Evolutionary conservation across 306 rosid genomes (phyloP).

Genomic region (Cicer pinnatifidum): DNA sequence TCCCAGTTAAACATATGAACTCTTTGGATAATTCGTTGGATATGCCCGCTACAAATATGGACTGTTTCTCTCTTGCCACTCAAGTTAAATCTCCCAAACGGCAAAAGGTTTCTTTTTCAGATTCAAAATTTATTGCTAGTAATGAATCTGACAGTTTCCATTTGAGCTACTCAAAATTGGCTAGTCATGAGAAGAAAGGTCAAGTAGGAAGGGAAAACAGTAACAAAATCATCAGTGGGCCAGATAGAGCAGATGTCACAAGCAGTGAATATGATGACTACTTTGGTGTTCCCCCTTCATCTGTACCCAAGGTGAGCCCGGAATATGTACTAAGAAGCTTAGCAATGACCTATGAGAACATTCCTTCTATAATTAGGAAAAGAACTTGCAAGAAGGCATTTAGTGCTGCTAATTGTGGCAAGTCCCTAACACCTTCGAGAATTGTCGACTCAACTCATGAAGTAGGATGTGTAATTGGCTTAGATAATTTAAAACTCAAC

Average conservation of each 20-base stretch:
- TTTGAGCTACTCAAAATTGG: slow-evolving; percentile 24
- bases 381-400: slow-evolving; percentile 42
- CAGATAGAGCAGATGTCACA: background rate
- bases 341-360: slow-evolving; percentile 58
- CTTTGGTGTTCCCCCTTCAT: slow-evolving; percentile 35
- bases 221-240: slow-evolving; percentile 10
- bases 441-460: slow-evolving; percentile 30
- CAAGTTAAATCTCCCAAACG: slow-evolving; percentile 39
- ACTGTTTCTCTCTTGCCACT: slow-evolving; percentile 29
- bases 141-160: slow-evolving; percentile 38
- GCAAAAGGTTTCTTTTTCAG: slow-evolving; percentile 39
- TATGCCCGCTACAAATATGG: slow-evolving; percentile 24
- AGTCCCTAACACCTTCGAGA: slow-evolving; percentile 25
- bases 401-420: slow-evolving; percentile 24
- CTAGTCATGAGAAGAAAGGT: slow-evolving; percentile 25
- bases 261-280: background rate
- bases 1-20: background rate
- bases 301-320: slow-evolving; percentile 48
- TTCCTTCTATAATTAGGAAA: slow-evolving; percentile 68
- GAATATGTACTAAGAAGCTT: slow-evolving; percentile 51
- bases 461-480: slow-evolving; percentile 19
- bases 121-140: slow-evolving; percentile 1
- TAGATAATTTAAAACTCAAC: slow-evolving; percentile 25
- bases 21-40: slow-evolving; percentile 23
- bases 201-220: slow-evolving; percentile 29